Conservation (phyloP, 352 stramenopile genomes). For the Pythium biforme region DNA sequence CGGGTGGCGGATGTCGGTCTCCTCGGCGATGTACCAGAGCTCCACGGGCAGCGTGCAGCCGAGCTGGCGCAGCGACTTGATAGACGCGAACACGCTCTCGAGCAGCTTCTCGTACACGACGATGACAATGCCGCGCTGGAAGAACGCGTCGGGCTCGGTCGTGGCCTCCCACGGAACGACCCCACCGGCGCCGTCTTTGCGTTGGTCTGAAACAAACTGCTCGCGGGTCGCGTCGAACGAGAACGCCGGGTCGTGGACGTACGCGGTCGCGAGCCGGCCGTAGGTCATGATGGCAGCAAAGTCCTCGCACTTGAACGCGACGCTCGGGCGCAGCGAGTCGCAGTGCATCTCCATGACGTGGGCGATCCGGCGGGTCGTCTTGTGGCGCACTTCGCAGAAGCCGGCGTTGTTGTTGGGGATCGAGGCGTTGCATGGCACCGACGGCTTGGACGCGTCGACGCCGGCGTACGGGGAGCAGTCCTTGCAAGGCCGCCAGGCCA, state of each 20-base stretch:
- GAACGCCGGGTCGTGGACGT: conserved; percentile 44
- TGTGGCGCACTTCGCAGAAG: conserved; percentile 29
- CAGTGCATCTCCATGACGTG: conserved; percentile 65
- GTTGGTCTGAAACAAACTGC: conserved; percentile 5
- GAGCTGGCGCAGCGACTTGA: conserved; percentile 47
- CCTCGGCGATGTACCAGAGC: conserved; percentile 63
- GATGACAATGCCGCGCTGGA: conserved; percentile 44
- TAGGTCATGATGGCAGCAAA: conserved; percentile 39
- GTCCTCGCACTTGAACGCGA: conserved; percentile 22
- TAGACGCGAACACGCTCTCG: conserved; percentile 48
- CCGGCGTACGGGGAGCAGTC: conserved; percentile 43
- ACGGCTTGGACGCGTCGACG: conserved; percentile 29
- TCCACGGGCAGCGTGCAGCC: conserved; percentile 67
- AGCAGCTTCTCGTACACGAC: conserved; percentile 39
- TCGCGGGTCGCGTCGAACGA: conserved; percentile 14
- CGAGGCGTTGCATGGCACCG: conserved; percentile 32
- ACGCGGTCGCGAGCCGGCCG: conserved; percentile 35
- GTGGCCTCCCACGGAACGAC: not conserved
- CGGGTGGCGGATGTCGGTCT: conserved; percentile 47
- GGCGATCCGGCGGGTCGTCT: conserved; percentile 22
- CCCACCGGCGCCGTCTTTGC: conserved; percentile 21
- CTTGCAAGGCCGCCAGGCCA: conserved; percentile 42
- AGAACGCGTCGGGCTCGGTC: conserved; percentile 20
- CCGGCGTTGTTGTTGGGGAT: conserved; percentile 22
- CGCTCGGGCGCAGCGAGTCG: conserved; percentile 35